phyloP scores from a whole-genome alignment of 352 stramenopile genomes.

The Plasmopara viticola region DNA sequence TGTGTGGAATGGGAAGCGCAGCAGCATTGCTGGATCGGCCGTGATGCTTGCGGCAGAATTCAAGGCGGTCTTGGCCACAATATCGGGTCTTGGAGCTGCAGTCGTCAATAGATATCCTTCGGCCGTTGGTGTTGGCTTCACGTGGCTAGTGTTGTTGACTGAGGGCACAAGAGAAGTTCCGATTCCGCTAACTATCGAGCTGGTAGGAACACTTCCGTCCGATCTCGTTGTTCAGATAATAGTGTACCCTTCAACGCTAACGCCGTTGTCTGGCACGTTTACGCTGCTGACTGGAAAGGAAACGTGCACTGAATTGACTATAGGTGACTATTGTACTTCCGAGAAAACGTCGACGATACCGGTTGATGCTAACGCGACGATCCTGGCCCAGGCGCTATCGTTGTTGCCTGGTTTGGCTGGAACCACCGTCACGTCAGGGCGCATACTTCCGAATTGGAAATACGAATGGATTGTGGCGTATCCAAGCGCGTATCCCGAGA shows the following conservation, averaged over 20 bases:
- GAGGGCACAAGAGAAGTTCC: slow-evolving; percentile 16
- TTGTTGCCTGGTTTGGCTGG: slow-evolving; percentile 47
- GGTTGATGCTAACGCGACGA: slow-evolving; percentile 36
- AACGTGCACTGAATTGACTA: slow-evolving; percentile 42
- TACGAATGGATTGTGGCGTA: slow-evolving; percentile 46
- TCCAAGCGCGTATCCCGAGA: slow-evolving; percentile 25
- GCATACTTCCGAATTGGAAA: slow-evolving; percentile 19
- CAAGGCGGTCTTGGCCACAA: slow-evolving; percentile 20
- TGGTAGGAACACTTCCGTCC: slow-evolving; percentile 15
- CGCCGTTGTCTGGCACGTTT: slow-evolving; percentile 50
- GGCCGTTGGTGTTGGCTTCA: slow-evolving; percentile 30
- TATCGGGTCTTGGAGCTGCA: slow-evolving; percentile 25
- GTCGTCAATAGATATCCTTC: slow-evolving; percentile 35
- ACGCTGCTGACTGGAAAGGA: slow-evolving; percentile 47
- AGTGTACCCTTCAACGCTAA: slow-evolving; percentile 22
- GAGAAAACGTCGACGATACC: slow-evolving; percentile 35
- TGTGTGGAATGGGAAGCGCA: slow-evolving; percentile 30
- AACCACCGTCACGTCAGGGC: slow-evolving; percentile 37
- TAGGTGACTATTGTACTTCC: slow-evolving; percentile 39
- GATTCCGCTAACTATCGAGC: slow-evolving; percentile 23
- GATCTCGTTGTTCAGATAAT: slow-evolving; percentile 26
- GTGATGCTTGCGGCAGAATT: slow-evolving; percentile 31
- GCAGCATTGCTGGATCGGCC: slow-evolving; percentile 15
- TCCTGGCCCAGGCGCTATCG: slow-evolving; percentile 52
- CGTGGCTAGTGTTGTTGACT: slow-evolving; percentile 34